Evolutionary conservation across 129 eudicot species (phyloP).

Genomic region (Dittrichia graveolens): DNA sequence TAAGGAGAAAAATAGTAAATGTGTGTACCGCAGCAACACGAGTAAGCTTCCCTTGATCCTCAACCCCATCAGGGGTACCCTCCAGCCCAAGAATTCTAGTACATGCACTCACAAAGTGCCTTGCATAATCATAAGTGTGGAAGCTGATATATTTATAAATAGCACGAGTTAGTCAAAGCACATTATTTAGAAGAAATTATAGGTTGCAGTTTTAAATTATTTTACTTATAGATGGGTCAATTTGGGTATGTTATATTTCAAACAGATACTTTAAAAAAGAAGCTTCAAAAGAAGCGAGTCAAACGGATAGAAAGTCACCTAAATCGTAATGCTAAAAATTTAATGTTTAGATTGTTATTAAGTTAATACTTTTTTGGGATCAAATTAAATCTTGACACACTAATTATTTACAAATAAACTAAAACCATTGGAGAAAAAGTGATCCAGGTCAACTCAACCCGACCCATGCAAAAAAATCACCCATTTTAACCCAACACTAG

Average conservation of each 20-base stretch:
- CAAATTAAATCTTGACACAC: background rate
- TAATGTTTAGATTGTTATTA: no score
- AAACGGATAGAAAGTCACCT: no score
- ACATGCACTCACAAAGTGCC: slow-evolving; percentile 86
- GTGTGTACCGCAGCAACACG: slow-evolving; percentile 79
- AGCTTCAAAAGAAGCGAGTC: no score
- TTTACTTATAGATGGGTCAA: background rate
- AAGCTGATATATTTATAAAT: slow-evolving; percentile 42
- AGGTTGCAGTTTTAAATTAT: background rate
- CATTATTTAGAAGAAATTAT: background rate
- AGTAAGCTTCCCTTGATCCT: slow-evolving; percentile 85
- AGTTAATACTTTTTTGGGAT: no score
- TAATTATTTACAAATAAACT: background rate
- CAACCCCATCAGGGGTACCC: slow-evolving; percentile 91
- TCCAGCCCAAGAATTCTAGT: slow-evolving; percentile 88
- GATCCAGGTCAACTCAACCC: background rate
- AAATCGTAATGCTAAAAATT: no score
- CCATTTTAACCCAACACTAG: background rate
- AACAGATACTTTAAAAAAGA: background rate
- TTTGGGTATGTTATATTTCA: background rate
- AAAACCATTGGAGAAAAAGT: background rate
- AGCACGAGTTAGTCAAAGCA: background rate
- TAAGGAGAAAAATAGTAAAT: background rate
- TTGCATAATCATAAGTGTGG: slow-evolving; percentile 88
- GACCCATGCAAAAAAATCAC: background rate